Percentiles rank a stretch among this genome's conserved stretches.
Conservation (phyloP, 2,329 filamentous ascomycete species). For the Stemphylium vesicarium region DNA sequence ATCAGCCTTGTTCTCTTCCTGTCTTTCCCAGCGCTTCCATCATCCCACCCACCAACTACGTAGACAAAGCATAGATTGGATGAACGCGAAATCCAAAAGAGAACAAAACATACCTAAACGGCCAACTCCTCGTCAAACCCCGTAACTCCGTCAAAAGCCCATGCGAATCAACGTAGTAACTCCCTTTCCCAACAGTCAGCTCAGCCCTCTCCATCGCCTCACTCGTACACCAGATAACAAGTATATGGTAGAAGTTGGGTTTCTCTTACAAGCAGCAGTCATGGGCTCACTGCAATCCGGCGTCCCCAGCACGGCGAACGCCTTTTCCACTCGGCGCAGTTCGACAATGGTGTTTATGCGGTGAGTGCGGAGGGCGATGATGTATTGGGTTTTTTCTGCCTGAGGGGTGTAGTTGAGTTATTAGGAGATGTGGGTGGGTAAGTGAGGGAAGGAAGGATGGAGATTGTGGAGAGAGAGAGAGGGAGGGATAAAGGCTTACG, state of each 20-base stretch:
- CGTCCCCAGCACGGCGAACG: constrained; percentile 64
- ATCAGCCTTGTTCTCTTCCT: background rate
- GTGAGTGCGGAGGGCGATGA: constrained; percentile 68
- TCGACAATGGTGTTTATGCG: constrained; percentile 77
- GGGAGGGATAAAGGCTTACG: constrained; percentile 23
- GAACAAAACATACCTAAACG: constrained; percentile 62
- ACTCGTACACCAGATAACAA: background rate
- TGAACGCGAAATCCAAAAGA: too few relatives aligned
- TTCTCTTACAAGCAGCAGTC: constrained; percentile 66
- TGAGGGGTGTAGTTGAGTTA: constrained; percentile 21
- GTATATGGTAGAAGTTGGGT: background rate
- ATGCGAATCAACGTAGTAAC: constrained; percentile 73
- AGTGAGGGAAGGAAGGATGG: too few relatives aligned
- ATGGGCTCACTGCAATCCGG: constrained; percentile 69
- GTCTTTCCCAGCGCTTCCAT: background rate
- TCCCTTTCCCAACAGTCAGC: constrained; percentile 46
- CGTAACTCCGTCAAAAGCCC: constrained; percentile 74
- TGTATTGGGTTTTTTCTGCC: constrained; percentile 61
- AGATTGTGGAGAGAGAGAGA: background rate
- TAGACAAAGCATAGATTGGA: too few relatives aligned
- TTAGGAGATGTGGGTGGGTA: constrained; percentile 7
- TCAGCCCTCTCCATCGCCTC: background rate
- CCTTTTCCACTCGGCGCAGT: constrained; percentile 72
- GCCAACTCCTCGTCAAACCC: constrained; percentile 70
- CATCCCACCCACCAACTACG: too few relatives aligned